Base-by-base conservation (phyloP, 805 yeast species). In the Metschnikowia matae region DNA sequence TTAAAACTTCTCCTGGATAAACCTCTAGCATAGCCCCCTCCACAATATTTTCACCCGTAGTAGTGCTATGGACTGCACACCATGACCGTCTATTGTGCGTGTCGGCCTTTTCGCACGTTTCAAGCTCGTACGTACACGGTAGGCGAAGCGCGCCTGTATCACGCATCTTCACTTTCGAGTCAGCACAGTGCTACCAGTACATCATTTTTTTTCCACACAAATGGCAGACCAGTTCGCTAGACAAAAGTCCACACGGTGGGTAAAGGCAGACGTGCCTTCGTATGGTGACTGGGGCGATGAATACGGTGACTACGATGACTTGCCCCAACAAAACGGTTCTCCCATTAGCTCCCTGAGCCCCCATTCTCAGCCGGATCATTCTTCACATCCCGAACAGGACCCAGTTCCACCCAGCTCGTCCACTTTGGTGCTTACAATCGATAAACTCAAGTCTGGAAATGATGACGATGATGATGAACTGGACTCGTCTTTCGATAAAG, bases 231-330 rank as follows among this genome's bases (percentile, higher is more conserved):
- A 67, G 44, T 70, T 73, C 54, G 75, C 67, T 29, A 66, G 78
- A 58, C 77, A 73, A 49, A 66, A 66, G 43, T 72, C 77, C 35
- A 65, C 75, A 6, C 61, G 78, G 45, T 73, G 78, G 78, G 75
- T 66, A 10, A 69, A 67, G 48, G 71, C 77, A 6, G 56, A 68
- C n/a, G 69, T 67, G 4, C 78, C 77, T n/a, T 48, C 64, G 2
- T 71, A 71, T 51, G 75, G 75, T 1, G 74, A 70, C 48, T 72
- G 77, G 77, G 70, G 64, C 20, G 71, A 67, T 48, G 72, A 67
- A 26, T 64, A 64, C 48, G 71, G 65, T 32, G 64, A 59, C 20
- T 56, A 59, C 34, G 56, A 46, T 14, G 70, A 64, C 48, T 70
- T 67, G 33, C 59, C 63, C 46, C 70, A 65, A 29, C 59, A 54